Evolutionary conservation across 75 land plant species (phyloP).

Genomic region (Sequoia sempervirens): DNA sequence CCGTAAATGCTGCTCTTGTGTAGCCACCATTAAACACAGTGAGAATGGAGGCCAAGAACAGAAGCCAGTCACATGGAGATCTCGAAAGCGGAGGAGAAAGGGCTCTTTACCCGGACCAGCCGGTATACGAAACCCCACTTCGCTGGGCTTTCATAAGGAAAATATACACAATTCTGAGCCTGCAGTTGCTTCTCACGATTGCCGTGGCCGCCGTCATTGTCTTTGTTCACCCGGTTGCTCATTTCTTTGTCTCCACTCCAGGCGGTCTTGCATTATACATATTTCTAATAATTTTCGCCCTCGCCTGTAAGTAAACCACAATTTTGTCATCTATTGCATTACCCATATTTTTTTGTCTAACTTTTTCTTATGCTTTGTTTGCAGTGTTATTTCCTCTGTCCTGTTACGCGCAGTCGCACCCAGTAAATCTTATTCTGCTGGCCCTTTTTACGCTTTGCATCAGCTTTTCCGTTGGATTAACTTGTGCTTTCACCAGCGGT

Average conservation of each 20-base stretch:
- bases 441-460: conserved; percentile 67
- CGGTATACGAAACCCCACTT: conserved; percentile 52
- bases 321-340: no score
- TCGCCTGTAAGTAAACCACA: conserved; percentile 23
- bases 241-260: conserved; percentile 29
- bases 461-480: conserved; percentile 63
- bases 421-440: conserved; percentile 65
- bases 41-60: neutral
- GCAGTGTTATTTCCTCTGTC: conserved; percentile 67
- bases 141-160: conserved; percentile 88
- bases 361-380: neutral
- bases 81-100: conserved; percentile 1
- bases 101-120: conserved; percentile 41
- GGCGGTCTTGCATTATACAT: conserved; percentile 44
- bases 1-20: neutral
- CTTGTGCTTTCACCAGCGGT: conserved; percentile 77
- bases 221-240: conserved; percentile 20
- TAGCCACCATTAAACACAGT: no score
- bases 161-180: conserved; percentile 60
- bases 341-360: no score
- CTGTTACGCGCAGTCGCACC: conserved; percentile 65
- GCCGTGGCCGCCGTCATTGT: conserved; percentile 65
- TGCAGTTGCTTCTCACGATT: conserved; percentile 63
- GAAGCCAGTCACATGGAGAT: neutral
- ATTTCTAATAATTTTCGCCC: conserved; percentile 27